Base-by-base conservation (phyloP, 768 basidiomycete genomes). In the Kwoniella bestiolae region DNA sequence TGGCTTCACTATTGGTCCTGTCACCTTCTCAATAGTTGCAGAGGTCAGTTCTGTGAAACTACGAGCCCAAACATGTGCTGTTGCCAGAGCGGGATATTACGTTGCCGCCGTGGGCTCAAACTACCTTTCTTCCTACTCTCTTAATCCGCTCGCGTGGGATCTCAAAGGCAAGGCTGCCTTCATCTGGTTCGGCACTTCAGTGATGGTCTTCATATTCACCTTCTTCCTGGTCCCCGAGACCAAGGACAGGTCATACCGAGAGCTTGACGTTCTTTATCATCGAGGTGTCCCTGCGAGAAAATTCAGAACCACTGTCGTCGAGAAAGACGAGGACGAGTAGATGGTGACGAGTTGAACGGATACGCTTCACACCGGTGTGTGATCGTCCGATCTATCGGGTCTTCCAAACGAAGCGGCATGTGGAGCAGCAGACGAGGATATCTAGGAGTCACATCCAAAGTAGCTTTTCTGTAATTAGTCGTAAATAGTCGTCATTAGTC, bases 181-280 rank as follows among this genome's bases (percentile, higher is more conserved):
- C 65, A 66, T 75, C n/a, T 75, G 72, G 74, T 69, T 61, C 11
- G 74, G 61, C 12, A 73, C 74, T 0, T 67, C 69, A 9, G 29
- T 67, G 32, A 11, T 68, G 56, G 56, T 47, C 50, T 62, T 64
- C 25, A 34, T 74, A 21, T 28, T 61, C 11, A 65, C 74, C 32
- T 80, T 65, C 72, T 80, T 78, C 69, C 57, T 67, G 35, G 63
- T 81, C 2, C 80, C 79, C 7, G 78, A 79, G 64, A 68, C 68
- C 57, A 79, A 76, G 64, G 78, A 72, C 23, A 61, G 79, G 51
- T 74, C 76, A 0, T 80, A 78, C 72, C 68, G 75, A 49, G 77
- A 81, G 62, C 60, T 80, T 35, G 80, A 81, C 62, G 77, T 80
- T 52, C 25, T 81, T 52, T 81, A 79, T 70, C 68, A 69, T 57